A percentile compares a stretch with the other conserved stretches of the same genome.
phyloP scores from a whole-genome alignment of 2,329 filamentous ascomycete species.

The Tolypocladium amazonense region DNA sequence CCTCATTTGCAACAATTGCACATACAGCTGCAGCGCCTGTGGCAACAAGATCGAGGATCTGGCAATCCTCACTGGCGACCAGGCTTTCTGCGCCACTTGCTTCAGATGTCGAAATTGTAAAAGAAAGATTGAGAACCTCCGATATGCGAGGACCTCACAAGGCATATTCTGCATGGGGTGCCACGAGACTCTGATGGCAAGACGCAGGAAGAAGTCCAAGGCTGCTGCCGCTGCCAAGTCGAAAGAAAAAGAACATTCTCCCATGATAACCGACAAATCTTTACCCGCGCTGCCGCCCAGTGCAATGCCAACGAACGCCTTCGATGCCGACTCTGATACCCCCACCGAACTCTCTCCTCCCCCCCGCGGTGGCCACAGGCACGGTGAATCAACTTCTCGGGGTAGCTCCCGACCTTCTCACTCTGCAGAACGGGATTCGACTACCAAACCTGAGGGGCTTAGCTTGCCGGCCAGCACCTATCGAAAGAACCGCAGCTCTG shows the following conservation, averaged over 20 bases:
- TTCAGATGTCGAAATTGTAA: slow-evolving; percentile 98
- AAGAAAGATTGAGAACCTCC: slow-evolving; percentile 94
- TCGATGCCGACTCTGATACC: slow-evolving; percentile 53
- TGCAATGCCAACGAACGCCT: slow-evolving; percentile 51
- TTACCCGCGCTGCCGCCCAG: slow-evolving; percentile 81
- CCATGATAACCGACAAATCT: slow-evolving; percentile 78
- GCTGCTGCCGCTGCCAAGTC: slow-evolving; percentile 47
- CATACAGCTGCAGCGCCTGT: slow-evolving; percentile 95
- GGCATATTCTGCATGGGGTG: slow-evolving; percentile 99
- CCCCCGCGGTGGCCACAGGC: slow-evolving; percentile 40
- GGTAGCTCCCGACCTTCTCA: slow-evolving; percentile 40
- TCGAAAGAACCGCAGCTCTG: slow-evolving; percentile 65
- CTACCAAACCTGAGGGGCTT: slow-evolving; percentile 43
- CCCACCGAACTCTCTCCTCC: slow-evolving; percentile 60
- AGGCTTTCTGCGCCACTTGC: slow-evolving; percentile 94
- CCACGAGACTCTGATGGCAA: slow-evolving; percentile 91
- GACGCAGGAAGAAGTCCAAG: slow-evolving; percentile 78
- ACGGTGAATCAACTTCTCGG: slow-evolving; percentile 44
- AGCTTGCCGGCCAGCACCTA: slow-evolving; percentile 68
- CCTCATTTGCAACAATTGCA: slow-evolving; percentile 98
- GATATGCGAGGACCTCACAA: slow-evolving; percentile 94
- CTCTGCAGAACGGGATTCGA: slow-evolving; percentile 43
- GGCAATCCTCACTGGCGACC: slow-evolving; percentile 92
- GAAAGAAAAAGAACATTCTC: slow-evolving; percentile 51
- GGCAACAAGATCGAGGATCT: slow-evolving; percentile 97